Evolutionary conservation across 257 asterid species (phyloP).

Genomic region (Fraxinus pennsylvanica): DNA sequence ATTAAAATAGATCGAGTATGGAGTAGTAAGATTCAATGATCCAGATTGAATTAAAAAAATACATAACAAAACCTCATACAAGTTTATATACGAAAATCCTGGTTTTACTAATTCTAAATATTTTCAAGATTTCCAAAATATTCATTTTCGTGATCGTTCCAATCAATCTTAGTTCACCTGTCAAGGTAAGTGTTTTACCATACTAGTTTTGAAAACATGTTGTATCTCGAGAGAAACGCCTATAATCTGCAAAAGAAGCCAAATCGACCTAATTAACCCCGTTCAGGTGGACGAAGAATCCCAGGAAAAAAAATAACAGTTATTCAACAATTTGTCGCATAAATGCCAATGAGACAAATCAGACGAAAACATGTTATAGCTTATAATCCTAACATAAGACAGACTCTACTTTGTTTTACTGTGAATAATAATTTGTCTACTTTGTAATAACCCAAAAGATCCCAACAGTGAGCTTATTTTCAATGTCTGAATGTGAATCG

Average conservation of each 20-base stretch:
- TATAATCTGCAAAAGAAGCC: neutral
- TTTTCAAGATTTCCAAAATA: no score
- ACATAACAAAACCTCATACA: no score
- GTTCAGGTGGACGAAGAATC: conserved; percentile 36
- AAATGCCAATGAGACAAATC: neutral
- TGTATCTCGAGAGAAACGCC: no score
- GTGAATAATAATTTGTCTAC: neutral
- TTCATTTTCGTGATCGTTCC: no score
- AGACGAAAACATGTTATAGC: conserved; percentile 21
- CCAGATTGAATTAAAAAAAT: no score
- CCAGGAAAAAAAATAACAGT: conserved; percentile 17
- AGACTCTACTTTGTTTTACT: conserved; percentile 13
- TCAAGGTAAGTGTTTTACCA: no score
- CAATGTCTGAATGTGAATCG: neutral
- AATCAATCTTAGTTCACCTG: no score
- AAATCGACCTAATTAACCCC: conserved; percentile 17
- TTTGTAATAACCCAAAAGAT: conserved; percentile 15
- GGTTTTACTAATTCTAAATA: no score
- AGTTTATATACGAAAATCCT: no score
- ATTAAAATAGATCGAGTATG: no score
- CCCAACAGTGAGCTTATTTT: neutral
- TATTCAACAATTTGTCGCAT: conserved; percentile 39
- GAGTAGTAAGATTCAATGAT: no score
- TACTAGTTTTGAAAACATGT: no score
- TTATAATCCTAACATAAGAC: conserved; percentile 12